A percentile compares a stretch with the other conserved stretches of the same genome.
Evolutionary conservation across 1,284 basidiomycete genomes (phyloP).

Genomic region (Paramarasmius palmivorus): DNA sequence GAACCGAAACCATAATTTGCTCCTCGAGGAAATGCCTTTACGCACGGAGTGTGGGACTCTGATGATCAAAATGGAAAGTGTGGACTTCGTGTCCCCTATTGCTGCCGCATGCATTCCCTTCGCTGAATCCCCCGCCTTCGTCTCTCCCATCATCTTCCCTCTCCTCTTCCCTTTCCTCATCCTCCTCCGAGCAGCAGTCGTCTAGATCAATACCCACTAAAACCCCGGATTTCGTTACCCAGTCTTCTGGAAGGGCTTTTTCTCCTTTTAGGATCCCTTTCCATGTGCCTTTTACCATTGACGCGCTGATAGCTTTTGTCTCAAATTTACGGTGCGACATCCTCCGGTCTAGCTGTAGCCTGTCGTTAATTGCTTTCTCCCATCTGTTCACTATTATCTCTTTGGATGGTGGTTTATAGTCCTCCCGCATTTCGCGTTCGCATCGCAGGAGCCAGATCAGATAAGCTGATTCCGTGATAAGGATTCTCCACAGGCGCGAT

Average conservation of each 20-base stretch:
- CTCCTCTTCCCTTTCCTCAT: no score
- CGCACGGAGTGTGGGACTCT: constrained; percentile 14
- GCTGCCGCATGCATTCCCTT: not conserved
- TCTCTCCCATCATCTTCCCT: not conserved
- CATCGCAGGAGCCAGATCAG: not conserved
- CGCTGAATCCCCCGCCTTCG: not conserved
- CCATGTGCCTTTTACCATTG: not conserved
- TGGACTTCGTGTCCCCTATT: not conserved
- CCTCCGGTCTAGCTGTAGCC: not conserved
- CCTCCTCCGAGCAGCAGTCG: no score
- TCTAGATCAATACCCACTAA: constrained; percentile 21
- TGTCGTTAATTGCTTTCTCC: not conserved
- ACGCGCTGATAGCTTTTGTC: not conserved
- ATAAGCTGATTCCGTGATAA: not conserved
- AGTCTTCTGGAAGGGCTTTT: constrained; percentile 15
- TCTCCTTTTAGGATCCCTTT: constrained; percentile 3
- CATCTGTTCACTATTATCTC: not conserved
- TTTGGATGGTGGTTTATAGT: not conserved
- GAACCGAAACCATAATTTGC: not conserved
- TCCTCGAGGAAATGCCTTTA: constrained; percentile 15
- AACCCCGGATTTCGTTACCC: constrained; percentile 17
- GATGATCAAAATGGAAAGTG: not conserved
- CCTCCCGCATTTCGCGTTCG: not conserved
- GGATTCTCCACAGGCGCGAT: not conserved
- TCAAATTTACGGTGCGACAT: not conserved